Evolutionary conservation across 441 rosid genomes (phyloP).

Genomic region (Populus hybrid): DNA sequence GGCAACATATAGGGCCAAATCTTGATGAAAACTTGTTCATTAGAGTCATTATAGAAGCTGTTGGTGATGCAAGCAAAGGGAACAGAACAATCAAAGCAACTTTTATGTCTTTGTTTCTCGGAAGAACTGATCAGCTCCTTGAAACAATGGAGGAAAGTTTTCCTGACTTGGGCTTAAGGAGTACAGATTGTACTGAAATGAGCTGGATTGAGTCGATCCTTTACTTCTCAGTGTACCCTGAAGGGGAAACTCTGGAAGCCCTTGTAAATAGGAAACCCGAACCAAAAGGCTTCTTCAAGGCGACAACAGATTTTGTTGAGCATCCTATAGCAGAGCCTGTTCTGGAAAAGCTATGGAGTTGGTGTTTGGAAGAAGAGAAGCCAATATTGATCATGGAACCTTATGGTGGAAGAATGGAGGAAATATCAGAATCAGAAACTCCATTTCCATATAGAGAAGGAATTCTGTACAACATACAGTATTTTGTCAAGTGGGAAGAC

Average conservation of each 20-base stretch:
- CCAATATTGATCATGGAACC: no score
- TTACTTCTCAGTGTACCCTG: slow-evolving; percentile 40
- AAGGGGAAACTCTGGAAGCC: slow-evolving; percentile 33
- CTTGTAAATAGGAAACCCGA: slow-evolving; percentile 45
- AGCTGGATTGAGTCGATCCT: slow-evolving; percentile 65
- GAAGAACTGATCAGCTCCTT: slow-evolving; percentile 36
- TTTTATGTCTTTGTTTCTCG: slow-evolving; percentile 58
- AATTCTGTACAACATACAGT: no score
- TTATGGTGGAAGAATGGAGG: no score
- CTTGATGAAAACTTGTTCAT: slow-evolving; percentile 48
- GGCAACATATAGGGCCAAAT: slow-evolving; percentile 55
- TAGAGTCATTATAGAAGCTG: slow-evolving; percentile 33
- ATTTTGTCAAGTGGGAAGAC: no score
- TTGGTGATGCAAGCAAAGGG: slow-evolving; percentile 11
- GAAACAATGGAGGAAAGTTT: slow-evolving; percentile 42
- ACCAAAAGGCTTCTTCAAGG: slow-evolving; percentile 48
- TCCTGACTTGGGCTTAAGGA: slow-evolving; percentile 47
- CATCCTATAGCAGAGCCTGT: slow-evolving; percentile 39
- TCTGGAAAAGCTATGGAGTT: slow-evolving; percentile 41
- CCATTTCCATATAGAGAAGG: no score
- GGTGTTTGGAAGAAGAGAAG: slow-evolving; percentile 39
- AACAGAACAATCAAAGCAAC: slow-evolving; percentile 30
- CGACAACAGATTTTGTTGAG: slow-evolving; percentile 56
- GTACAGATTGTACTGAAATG: slow-evolving; percentile 46
- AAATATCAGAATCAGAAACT: no score